Evolutionary conservation across 345 rosid species (phyloP).

Genomic region (Linum tenue): DNA sequence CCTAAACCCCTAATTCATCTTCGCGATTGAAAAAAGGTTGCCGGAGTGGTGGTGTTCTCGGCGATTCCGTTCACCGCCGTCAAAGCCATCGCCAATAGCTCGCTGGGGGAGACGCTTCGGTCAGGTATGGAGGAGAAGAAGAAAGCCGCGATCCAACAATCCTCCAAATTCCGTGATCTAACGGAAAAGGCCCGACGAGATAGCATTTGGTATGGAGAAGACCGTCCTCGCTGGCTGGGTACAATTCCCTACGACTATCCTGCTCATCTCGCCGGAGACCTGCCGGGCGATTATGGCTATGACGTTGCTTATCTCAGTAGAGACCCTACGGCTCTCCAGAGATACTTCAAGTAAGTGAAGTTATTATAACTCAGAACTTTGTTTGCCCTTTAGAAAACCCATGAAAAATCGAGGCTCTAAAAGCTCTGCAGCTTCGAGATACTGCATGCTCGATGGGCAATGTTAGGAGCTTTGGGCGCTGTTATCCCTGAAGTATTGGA

Average conservation of each 20-base stretch:
- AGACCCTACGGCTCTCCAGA: constrained; percentile 53
- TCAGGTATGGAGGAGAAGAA: constrained; percentile 57
- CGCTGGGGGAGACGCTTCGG: constrained; percentile 65
- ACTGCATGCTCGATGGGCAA: constrained; percentile 97
- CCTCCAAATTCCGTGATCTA: constrained; percentile 49
- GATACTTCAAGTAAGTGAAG: constrained; percentile 57
- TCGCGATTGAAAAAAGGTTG: constrained; percentile 37
- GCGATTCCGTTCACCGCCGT: constrained; percentile 88
- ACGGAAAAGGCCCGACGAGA: constrained; percentile 57
- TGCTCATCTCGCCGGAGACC: constrained; percentile 59
- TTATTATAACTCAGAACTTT: not conserved
- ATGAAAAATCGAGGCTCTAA: not conserved
- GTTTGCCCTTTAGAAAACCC: not conserved
- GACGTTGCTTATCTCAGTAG: constrained; percentile 72
- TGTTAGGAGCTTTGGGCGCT: constrained; percentile 92
- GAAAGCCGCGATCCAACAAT: constrained; percentile 45
- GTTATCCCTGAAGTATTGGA: constrained; percentile 75
- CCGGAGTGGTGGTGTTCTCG: constrained; percentile 80
- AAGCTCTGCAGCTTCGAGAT: constrained; percentile 65
- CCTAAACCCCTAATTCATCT: not conserved
- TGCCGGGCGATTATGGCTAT: constrained; percentile 93
- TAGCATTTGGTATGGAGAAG: constrained; percentile 85
- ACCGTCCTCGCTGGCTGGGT: constrained; percentile 94
- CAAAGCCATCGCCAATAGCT: constrained; percentile 87
- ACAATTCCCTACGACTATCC: constrained; percentile 77